Conservation (phyloP, 495 filamentous ascomycete species). For the Aspergillus incahuasiensis region DNA sequence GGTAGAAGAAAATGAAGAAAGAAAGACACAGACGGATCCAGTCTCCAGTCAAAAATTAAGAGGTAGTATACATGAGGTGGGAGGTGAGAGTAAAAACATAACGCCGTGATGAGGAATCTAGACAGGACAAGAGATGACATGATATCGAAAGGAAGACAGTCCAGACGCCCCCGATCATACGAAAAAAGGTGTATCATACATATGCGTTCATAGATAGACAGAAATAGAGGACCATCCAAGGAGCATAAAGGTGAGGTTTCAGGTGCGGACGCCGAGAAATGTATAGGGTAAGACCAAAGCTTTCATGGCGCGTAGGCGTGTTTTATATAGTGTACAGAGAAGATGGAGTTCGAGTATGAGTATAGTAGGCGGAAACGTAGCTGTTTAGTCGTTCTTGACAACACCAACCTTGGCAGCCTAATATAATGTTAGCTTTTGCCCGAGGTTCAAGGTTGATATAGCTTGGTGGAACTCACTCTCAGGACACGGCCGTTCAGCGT, state of each 20-base stretch:
- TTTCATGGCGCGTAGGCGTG: constrained; percentile 27
- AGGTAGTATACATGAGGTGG: constrained; percentile 39
- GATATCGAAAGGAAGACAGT: constrained; percentile 26
- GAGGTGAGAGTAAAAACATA: constrained; percentile 20
- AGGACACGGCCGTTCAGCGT: constrained; percentile 83
- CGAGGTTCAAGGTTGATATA: no score
- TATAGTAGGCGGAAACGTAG: no score
- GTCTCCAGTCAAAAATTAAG: background rate
- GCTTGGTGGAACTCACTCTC: constrained; percentile 56
- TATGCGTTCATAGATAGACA: constrained; percentile 30
- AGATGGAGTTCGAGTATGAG: constrained; percentile 4
- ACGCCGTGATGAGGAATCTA: constrained; percentile 14
- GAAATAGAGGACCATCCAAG: constrained; percentile 9
- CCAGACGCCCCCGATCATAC: constrained; percentile 35
- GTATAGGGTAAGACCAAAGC: constrained; percentile 13
- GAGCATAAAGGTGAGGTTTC: constrained; percentile 17
- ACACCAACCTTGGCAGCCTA: constrained; percentile 91
- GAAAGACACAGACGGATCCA: no score
- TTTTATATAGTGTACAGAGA: constrained; percentile 45
- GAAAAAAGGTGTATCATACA: constrained; percentile 41
- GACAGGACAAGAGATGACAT: constrained; percentile 15
- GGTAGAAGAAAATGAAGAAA: no score
- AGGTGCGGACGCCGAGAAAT: constrained; percentile 11
- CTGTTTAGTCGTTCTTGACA: constrained; percentile 62
- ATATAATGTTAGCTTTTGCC: no score